Evolutionary conservation across 1,284 basidiomycete species (phyloP).

Genomic region (Moniliophthora roreri): DNA sequence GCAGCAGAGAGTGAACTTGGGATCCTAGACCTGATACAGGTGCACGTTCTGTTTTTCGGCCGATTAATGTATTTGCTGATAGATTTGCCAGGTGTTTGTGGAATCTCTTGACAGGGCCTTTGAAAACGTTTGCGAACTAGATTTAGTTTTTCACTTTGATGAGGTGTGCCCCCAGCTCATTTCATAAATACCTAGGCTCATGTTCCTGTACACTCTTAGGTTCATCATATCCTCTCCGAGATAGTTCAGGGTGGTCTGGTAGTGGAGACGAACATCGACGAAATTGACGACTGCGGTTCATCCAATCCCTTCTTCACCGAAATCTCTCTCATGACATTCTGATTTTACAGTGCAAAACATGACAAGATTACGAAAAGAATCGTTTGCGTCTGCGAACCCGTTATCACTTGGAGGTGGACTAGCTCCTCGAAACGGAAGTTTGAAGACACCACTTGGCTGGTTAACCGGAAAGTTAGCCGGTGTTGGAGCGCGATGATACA

Average conservation of each 20-base stretch:
- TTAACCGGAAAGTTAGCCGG: conserved; percentile 72
- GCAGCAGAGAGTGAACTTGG: conserved; percentile 95
- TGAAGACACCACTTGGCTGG: conserved; percentile 79
- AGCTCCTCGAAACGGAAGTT: conserved; percentile 55
- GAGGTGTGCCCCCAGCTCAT: conserved; percentile 56
- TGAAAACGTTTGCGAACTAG: conserved; percentile 98
- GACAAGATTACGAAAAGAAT: conserved; percentile 70
- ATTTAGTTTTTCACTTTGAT: conserved; percentile 98
- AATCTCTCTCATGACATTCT: background rate
- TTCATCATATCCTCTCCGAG: conserved; percentile 92
- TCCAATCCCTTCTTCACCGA: conserved; percentile 16
- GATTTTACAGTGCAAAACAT: conserved; percentile 61
- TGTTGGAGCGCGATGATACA: conserved; percentile 48
- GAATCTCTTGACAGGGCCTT: conserved; percentile 95
- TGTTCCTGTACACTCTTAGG: conserved; percentile 44
- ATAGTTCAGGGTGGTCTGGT: conserved; percentile 97
- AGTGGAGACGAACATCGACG: conserved; percentile 95
- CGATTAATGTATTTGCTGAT: background rate
- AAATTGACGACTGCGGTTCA: conserved; percentile 79
- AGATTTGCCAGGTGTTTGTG: conserved; percentile 78
- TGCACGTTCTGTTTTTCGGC: conserved; percentile 34
- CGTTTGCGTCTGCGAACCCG: conserved; percentile 74
- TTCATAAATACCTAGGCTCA: background rate
- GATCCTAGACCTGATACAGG: conserved; percentile 96
- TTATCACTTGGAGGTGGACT: conserved; percentile 64